These are phyloP conservation scores for Irpex sp. DNA, from an alignment of 1,284 basidiomycete genomes.

Conservation along the genomic window DNA sequence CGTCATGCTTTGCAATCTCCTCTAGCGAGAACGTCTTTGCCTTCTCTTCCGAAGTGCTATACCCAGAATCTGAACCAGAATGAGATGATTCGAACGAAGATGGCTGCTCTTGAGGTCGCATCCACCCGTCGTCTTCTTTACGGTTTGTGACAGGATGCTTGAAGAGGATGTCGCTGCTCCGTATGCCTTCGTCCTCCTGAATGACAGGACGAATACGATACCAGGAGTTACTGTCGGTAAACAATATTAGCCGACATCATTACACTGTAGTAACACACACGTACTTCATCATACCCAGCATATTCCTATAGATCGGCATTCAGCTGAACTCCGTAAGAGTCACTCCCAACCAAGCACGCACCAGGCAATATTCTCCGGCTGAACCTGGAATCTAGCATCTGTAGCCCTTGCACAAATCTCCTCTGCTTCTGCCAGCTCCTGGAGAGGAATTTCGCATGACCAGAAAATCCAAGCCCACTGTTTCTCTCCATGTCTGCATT, in stretches of 20 bases:
- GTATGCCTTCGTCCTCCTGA: neutral
- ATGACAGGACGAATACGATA: constrained; percentile 19
- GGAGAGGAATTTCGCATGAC: constrained; percentile 20
- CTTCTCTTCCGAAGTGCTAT: neutral
- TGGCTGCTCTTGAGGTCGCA: constrained; percentile 10
- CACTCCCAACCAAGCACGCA: too few relatives aligned
- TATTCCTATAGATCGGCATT: too few relatives aligned
- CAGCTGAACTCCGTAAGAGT: too few relatives aligned
- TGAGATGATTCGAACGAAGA: too few relatives aligned
- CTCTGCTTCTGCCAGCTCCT: constrained; percentile 14
- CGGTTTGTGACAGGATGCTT: constrained; percentile 21
- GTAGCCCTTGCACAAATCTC: constrained; percentile 19
- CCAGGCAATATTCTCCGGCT: constrained; percentile 21
- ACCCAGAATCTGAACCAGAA: neutral
- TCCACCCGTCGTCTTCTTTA: constrained; percentile 20
- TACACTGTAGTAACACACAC: neutral
- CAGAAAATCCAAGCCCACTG: constrained; percentile 26
- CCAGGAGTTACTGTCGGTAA: constrained; percentile 19
- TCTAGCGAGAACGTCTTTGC: constrained; percentile 15
- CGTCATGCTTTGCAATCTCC: constrained; percentile 20
- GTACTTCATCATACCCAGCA: constrained; percentile 23
- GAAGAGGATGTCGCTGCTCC: constrained; percentile 12
- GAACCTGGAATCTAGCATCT: constrained; percentile 21
- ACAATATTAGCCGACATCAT: neutral
- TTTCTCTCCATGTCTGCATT: constrained; percentile 20